Evolutionary conservation across 176 grass and related monocot species (phyloP), one percentile per base, ranked within the genome.

Genomic region (Triticum monococcum): DNA sequence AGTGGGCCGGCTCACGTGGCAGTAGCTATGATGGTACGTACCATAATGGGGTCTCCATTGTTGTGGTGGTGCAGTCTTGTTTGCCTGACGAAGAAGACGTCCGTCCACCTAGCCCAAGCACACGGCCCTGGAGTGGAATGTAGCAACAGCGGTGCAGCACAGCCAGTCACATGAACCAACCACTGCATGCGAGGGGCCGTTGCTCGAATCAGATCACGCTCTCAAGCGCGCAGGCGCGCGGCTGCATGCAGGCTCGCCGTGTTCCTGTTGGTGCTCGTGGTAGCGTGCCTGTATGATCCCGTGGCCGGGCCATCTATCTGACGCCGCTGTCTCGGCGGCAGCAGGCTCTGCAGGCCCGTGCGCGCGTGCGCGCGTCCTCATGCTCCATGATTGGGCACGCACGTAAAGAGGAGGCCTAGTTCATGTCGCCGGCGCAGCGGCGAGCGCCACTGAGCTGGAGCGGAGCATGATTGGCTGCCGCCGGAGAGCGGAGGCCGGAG

Each of bases 71-170:
- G 79, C 62, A 41, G 16, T 20, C 54, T 70, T 11, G 8, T 59
- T 63, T 63, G 35, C 50, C 48, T 70, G 14, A 23, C 68, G 57
- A 73, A 36, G 63, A 50, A 50, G 45, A 13, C 12, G 13, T 50
- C 61, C 61, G 63, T n/a, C 36, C 88, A 81, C 33, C 79, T 80
- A 36, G 68, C 82, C 83, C 7, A 86, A 81, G 69, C 78, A 4
- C 2, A 77, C 83, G 69, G 20, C 83, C 50, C 70, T 60, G 62
- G 78, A 69, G 46, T 33, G 62, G 78, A 69, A 48, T 12, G 30
- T 25, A 64, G 88, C 41, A 13, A 54, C 64, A 41, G 25, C 40
- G 68, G 17, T 37, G 32, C 66, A 68, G 31, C 31, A 68, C 16
- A 36, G 68, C n/a, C 17, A 32, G 16, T 33, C 64, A 71, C 63